Conservation (phyloP, 2,329 filamentous ascomycete species). For the Celoporthe dispersa region DNA sequence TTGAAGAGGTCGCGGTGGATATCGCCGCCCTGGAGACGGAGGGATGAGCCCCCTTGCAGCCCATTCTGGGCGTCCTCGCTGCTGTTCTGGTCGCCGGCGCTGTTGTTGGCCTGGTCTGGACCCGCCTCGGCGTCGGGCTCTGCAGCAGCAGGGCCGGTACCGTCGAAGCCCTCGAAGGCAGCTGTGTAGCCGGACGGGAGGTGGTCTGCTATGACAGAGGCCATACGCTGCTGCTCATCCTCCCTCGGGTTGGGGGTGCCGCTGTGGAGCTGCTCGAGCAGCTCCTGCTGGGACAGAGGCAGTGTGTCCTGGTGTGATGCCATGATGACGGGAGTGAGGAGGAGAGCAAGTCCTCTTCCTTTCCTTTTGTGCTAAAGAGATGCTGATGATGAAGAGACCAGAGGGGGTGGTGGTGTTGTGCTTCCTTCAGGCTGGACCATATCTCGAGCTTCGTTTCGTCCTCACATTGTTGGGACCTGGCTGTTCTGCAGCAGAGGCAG, state of each 20-base stretch:
- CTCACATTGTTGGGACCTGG: not conserved
- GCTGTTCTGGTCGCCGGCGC: conserved; percentile 31
- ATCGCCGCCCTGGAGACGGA: conserved; percentile 75
- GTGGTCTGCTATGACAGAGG: conserved; percentile 39
- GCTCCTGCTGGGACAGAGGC: conserved; percentile 13
- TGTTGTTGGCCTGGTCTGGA: conserved; percentile 29
- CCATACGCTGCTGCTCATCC: conserved; percentile 26
- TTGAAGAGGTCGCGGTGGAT: conserved; percentile 80
- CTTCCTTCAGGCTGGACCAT: not conserved
- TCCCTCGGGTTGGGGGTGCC: conserved; percentile 24
- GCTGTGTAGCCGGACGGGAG: conserved; percentile 42
- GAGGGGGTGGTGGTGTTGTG: not conserved
- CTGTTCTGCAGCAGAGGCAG: not conserved
- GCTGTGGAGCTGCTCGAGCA: conserved; percentile 24
- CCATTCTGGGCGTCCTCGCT: conserved; percentile 21
- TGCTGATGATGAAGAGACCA: not conserved
- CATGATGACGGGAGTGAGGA: conserved; percentile 3
- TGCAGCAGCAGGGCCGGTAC: conserved; percentile 3
- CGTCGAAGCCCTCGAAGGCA: conserved; percentile 34
- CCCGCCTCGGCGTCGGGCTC: not conserved
- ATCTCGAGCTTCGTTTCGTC: not conserved
- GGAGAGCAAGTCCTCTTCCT: not conserved
- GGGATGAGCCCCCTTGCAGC: conserved; percentile 61
- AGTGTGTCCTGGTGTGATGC: conserved; percentile 23
- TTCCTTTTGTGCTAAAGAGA: not conserved